Percentiles rank a stretch among this genome's conserved stretches.
phyloP scores from a whole-genome alignment of 106 monocot species.

The Acorus gramineus region DNA sequence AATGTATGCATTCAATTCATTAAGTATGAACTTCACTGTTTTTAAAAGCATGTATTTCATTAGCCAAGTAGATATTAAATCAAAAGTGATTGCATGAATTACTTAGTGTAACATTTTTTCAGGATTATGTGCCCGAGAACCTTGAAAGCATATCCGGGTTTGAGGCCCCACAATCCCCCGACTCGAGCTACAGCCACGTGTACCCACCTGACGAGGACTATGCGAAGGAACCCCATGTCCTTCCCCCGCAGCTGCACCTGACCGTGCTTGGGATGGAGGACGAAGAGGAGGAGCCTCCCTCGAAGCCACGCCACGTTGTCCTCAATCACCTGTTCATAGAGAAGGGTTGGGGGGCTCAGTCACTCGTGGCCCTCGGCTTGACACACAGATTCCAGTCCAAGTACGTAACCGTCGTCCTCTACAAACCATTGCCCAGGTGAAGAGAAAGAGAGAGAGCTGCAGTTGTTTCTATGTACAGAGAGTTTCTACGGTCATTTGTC shows the following conservation, averaged over 20 bases:
- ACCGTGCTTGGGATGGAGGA: conserved; percentile 31
- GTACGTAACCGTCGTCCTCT: conserved; percentile 66
- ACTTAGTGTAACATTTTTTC: neutral
- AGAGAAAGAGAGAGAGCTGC: no score
- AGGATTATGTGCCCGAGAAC: conserved; percentile 69
- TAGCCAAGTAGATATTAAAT: no score
- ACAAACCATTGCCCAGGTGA: conserved; percentile 31
- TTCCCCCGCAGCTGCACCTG: conserved; percentile 59
- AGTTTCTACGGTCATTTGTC: no score
- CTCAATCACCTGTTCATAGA: conserved; percentile 83
- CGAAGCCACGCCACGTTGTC: conserved; percentile 48
- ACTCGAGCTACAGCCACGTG: conserved; percentile 40
- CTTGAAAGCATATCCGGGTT: conserved; percentile 48
- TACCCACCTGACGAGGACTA: conserved; percentile 50
- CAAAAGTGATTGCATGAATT: no score
- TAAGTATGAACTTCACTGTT: no score
- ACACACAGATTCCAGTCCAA: conserved; percentile 71
- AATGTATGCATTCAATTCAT: no score
- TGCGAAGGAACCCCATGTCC: conserved; percentile 55
- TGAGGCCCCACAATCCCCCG: conserved; percentile 49
- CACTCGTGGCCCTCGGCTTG: conserved; percentile 53
- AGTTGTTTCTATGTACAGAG: no score
- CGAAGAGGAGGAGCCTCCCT: conserved; percentile 10
- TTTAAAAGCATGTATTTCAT: no score
- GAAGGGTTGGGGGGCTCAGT: conserved; percentile 51